Base-by-base conservation (phyloP, 768 basidiomycete genomes). In the Floccularia luteovirens region DNA sequence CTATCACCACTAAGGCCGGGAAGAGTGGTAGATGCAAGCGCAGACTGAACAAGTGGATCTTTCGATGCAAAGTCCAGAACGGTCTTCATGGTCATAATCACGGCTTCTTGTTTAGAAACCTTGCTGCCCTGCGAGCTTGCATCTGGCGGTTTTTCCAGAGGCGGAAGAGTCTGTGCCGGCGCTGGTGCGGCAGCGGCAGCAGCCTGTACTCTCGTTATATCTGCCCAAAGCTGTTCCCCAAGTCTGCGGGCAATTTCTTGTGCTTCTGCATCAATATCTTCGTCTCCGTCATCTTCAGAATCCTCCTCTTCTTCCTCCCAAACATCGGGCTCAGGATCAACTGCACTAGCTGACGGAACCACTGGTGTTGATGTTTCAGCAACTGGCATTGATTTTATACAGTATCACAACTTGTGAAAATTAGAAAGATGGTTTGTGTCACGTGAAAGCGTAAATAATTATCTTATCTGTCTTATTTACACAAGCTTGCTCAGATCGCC, bases 191-290 rank as follows among this genome's bases (percentile, higher is more conserved):
- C 44, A 13, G 53, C 54, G 13, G 58, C 55, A 7, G 52, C 60
- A 28, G 57, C 70, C 44, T 72, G 76, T 4, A 71, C 81, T 53
- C 75, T 80, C 51, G 62, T 76, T 36, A 88, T 81, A 49, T 85
- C 82, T 2, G 84, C 86, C 75, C 78, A 81, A 4, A 89, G 66
- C 43, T 89, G 77, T 47, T 82, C 82, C n/a, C 81, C 78, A 22
- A 90, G 61, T 20, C 79, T 66, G 33, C 80, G 71, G 3, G 82
- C 82, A 48, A 85, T 84, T 49, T 80, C 83, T 46, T 81, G 75
- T 2, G 83, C 84, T 42, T 85, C 79, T 3, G 80, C 82, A 19
- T 79, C 75, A 17, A 74, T 72, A 50, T 74, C 73, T 19, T 75
- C 73, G 25, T 79, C 77, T 2, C 75, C 77, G 13, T 77, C 77